phyloP scores from a whole-genome alignment of 331 rosid genomes.

The Pyracantha coccinea region DNA sequence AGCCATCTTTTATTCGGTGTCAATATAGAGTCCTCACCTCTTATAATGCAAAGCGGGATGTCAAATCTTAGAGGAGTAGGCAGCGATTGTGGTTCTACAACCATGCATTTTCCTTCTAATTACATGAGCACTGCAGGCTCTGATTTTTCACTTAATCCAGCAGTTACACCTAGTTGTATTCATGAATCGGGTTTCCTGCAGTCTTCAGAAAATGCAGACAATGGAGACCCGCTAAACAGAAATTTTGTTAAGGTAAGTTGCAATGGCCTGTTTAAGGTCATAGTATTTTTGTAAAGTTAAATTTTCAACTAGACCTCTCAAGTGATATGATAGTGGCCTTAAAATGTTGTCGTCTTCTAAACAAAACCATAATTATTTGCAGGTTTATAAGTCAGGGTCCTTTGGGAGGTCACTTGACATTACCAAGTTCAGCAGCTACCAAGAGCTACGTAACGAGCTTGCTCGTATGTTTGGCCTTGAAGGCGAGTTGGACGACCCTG shows the following conservation, averaged over 20 bases:
- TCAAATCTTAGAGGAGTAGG: conserved; percentile 60
- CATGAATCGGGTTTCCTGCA: conserved; percentile 65
- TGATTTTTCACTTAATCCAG: conserved; percentile 56
- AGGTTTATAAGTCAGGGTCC: conserved; percentile 90
- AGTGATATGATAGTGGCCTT: neutral
- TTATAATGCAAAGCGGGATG: conserved; percentile 71
- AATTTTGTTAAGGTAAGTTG: conserved; percentile 86
- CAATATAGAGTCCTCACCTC: conserved; percentile 76
- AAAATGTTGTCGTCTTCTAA: neutral
- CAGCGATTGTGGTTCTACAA: conserved; percentile 37
- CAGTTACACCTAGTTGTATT: conserved; percentile 48
- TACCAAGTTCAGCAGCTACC: conserved; percentile 81
- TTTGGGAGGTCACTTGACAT: conserved; percentile 80
- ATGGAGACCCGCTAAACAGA: conserved; percentile 44
- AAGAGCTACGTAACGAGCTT: conserved; percentile 74
- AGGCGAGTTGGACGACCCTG: conserved; percentile 85
- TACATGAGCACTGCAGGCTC: conserved; percentile 48
- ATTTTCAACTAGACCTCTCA: neutral
- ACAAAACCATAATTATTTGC: neutral
- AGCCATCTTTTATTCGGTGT: conserved; percentile 83
- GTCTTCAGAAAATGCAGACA: conserved; percentile 51
- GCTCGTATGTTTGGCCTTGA: conserved; percentile 85
- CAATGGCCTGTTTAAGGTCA: neutral
- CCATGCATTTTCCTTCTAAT: conserved; percentile 59
- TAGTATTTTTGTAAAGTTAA: neutral